These are phyloP conservation scores for Aspergillus puulaauensis DNA, from an alignment of 2,329 filamentous ascomycete genomes.

Conservation along the genomic window DNA sequence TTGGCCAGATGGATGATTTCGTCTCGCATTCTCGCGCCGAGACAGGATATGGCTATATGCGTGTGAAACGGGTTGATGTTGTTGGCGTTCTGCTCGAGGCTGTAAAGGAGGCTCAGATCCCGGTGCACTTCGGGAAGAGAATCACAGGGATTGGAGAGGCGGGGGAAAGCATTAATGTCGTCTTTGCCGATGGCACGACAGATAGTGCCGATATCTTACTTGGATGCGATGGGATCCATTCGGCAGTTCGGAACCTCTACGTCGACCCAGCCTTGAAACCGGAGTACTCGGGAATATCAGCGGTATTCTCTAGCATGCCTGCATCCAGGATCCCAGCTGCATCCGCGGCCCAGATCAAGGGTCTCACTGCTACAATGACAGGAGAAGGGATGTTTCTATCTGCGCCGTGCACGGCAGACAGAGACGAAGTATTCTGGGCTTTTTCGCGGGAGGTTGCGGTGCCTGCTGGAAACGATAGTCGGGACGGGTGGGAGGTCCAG, in stretches of 20 bases:
- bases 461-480: constrained; percentile 11
- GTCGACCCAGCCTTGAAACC: constrained; percentile 28
- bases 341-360: not conserved
- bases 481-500: constrained; percentile 31
- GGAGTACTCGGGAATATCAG: constrained; percentile 34
- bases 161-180: not conserved
- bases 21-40: not conserved
- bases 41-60: constrained; percentile 25
- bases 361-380: constrained; percentile 19
- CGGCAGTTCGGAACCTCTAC: constrained; percentile 31
- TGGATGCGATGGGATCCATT: constrained; percentile 44
- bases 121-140: constrained; percentile 1
- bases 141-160: not conserved
- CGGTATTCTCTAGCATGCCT: constrained; percentile 17
- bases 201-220: constrained; percentile 22
- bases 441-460: constrained; percentile 27
- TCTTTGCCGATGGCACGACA: constrained; percentile 17
- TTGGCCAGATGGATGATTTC: not conserved
- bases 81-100: constrained; percentile 24
- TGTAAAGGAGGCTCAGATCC: constrained; percentile 11
- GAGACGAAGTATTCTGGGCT: constrained; percentile 29
- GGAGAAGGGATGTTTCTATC: constrained; percentile 23
- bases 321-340: not conserved
- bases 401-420: constrained; percentile 22
- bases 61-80: constrained; percentile 29